Percentiles rank a stretch among this genome's conserved stretches.
phyloP scores from a whole-genome alignment of 2,329 filamentous ascomycete species.

The Colletotrichum sp. region DNA sequence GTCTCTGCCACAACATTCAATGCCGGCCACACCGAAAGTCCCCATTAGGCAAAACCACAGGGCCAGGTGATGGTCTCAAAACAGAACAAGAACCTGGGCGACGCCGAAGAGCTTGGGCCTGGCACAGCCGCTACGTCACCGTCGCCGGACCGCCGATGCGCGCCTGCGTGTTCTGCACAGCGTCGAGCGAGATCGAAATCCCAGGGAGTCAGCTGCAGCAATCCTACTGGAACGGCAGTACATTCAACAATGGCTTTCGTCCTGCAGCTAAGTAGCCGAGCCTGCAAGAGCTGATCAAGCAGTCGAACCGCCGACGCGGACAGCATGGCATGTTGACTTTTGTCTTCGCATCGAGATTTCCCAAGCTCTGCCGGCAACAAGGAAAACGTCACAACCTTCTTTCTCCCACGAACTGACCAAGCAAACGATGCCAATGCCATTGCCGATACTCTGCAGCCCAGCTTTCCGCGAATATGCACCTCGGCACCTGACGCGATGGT shows the following conservation, averaged over 20 bases:
- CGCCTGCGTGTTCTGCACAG: neutral
- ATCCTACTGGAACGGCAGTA: neutral
- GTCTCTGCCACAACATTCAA: neutral
- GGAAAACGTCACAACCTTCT: neutral
- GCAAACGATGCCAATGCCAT: neutral
- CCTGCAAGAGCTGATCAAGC: neutral
- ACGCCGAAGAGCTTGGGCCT: neutral
- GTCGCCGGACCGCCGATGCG: neutral
- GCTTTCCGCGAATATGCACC: neutral
- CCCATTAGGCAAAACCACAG: neutral
- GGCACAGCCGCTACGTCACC: neutral
- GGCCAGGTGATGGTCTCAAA: conserved; percentile 1
- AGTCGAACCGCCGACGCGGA: neutral
- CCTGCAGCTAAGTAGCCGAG: neutral
- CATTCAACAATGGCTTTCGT: neutral
- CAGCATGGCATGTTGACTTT: neutral
- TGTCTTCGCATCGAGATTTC: neutral
- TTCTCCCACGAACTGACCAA: neutral
- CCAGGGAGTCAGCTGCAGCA: neutral
- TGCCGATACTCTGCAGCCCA: neutral
- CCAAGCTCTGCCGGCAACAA: neutral
- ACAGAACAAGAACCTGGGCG: neutral
- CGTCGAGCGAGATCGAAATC: neutral
- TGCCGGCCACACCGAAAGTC: conserved; percentile 2
- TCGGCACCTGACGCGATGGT: conserved; percentile 8